Conservation (phyloP, 495 filamentous ascomycete genomes). For the Melanomma pulvis-pyrius region DNA sequence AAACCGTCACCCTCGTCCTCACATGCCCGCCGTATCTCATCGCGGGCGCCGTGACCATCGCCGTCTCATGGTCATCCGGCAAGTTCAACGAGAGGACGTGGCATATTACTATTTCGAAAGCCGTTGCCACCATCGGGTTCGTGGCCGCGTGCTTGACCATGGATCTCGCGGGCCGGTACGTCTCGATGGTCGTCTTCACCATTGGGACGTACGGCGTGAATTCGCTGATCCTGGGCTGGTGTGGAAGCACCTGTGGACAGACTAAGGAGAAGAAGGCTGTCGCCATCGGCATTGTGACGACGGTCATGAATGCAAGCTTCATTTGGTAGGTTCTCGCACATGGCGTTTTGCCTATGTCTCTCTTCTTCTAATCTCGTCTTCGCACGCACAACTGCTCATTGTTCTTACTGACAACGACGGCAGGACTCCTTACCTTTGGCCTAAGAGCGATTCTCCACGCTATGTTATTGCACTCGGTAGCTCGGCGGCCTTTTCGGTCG, state of each 20-base stretch:
- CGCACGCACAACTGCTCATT: conserved; percentile 8
- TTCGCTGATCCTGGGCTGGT: conserved; percentile 58
- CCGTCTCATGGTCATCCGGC: conserved; percentile 50
- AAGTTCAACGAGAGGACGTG: conserved; percentile 53
- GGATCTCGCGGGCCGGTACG: conserved; percentile 53
- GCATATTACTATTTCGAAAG: conserved; percentile 51
- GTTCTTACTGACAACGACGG: no score
- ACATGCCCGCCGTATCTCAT: conserved; percentile 57
- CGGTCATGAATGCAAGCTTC: conserved; percentile 56
- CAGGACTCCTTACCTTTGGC: conserved; percentile 56
- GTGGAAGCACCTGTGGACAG: conserved; percentile 56
- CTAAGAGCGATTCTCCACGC: conserved; percentile 52
- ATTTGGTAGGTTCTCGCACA: conserved; percentile 47
- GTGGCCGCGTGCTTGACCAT: conserved; percentile 50
- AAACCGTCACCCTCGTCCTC: conserved; percentile 55
- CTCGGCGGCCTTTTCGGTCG: conserved; percentile 54
- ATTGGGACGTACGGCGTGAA: conserved; percentile 53
- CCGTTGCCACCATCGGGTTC: conserved; percentile 55
- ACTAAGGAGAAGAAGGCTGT: conserved; percentile 53
- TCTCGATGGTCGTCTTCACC: conserved; percentile 56
- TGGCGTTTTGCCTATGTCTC: not conserved
- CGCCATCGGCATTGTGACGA: conserved; percentile 58
- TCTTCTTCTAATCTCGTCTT: not conserved
- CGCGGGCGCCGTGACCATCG: conserved; percentile 51
- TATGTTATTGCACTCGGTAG: conserved; percentile 52